Evolutionary conservation across 352 stramenopile species (phyloP).

Genomic region (Globisporangium nodosum): DNA sequence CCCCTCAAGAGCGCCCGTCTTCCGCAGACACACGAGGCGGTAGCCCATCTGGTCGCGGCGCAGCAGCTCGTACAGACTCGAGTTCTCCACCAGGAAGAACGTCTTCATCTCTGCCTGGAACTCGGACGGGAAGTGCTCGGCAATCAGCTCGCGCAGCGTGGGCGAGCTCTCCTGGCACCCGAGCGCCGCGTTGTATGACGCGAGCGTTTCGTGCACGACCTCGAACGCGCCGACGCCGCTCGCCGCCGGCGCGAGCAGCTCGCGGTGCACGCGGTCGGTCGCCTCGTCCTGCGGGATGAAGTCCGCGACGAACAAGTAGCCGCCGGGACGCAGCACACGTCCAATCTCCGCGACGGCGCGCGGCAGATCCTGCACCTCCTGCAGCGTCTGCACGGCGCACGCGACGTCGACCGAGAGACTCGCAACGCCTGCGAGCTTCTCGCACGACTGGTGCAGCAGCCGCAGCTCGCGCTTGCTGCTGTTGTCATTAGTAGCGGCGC

Average conservation of each 20-base stretch:
- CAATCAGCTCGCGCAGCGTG: conserved; percentile 27
- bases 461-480: conserved; percentile 28
- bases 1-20: conserved; percentile 1
- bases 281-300: conserved; percentile 47
- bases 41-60: conserved; percentile 44
- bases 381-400: conserved; percentile 52
- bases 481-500: conserved; percentile 11
- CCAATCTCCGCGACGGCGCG: conserved; percentile 43
- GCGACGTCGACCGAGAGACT: conserved; percentile 52
- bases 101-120: conserved; percentile 47
- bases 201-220: conserved; percentile 40
- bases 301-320: conserved; percentile 57
- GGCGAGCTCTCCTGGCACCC: conserved; percentile 35
- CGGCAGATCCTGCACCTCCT: conserved; percentile 49
- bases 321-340: conserved; percentile 55
- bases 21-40: conserved; percentile 41
- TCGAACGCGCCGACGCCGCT: conserved; percentile 25
- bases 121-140: conserved; percentile 31
- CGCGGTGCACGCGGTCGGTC: conserved; percentile 31
- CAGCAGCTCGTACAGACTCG: conserved; percentile 38
- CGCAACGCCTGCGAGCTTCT: conserved; percentile 48
- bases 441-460: conserved; percentile 63
- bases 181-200: conserved; percentile 37
- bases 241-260: conserved; percentile 31
- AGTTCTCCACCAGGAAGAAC: conserved; percentile 52